Evolutionary conservation across 148 eudicot genomes (phyloP).

Genomic region (Persicaria tinctoria): DNA sequence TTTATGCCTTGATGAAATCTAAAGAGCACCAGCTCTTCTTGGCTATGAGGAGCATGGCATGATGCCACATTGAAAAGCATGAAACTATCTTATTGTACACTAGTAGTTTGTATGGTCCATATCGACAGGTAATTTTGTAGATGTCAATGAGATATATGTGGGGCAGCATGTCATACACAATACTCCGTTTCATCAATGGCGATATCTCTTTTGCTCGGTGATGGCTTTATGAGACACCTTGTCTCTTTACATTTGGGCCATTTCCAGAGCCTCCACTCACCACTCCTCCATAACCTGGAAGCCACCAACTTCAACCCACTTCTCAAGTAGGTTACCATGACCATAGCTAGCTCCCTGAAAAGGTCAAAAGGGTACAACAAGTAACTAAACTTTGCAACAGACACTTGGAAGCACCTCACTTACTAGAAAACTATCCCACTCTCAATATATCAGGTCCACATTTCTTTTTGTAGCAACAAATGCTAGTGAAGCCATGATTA

Average conservation of each 20-base stretch:
- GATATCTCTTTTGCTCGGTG: conserved; percentile 53
- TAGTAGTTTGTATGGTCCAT: neutral
- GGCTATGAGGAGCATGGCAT: too few species aligned
- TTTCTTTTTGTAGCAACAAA: neutral
- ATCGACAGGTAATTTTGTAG: neutral
- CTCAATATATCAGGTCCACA: neutral
- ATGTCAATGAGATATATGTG: neutral
- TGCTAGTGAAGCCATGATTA: neutral
- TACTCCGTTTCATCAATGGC: conserved; percentile 36
- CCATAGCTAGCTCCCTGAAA: conserved; percentile 70
- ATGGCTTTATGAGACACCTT: conserved; percentile 35
- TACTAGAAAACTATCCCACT: neutral
- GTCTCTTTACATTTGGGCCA: conserved; percentile 60
- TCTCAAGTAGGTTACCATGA: conserved; percentile 45
- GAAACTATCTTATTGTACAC: neutral
- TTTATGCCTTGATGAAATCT: too few species aligned
- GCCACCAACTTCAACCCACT: conserved; percentile 45
- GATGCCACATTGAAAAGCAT: neutral
- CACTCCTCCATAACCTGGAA: conserved; percentile 52
- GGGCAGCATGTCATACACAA: conserved; percentile 26
- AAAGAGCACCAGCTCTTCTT: too few species aligned
- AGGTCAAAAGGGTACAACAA: neutral
- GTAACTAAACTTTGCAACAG: neutral
- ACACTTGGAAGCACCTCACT: neutral
- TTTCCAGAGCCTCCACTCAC: conserved; percentile 43